Evolutionary conservation across 192 early-diverging fungal genomes (phyloP), one percentile per base, ranked within the genome.

Genomic region (Linnemannia elongata): DNA sequence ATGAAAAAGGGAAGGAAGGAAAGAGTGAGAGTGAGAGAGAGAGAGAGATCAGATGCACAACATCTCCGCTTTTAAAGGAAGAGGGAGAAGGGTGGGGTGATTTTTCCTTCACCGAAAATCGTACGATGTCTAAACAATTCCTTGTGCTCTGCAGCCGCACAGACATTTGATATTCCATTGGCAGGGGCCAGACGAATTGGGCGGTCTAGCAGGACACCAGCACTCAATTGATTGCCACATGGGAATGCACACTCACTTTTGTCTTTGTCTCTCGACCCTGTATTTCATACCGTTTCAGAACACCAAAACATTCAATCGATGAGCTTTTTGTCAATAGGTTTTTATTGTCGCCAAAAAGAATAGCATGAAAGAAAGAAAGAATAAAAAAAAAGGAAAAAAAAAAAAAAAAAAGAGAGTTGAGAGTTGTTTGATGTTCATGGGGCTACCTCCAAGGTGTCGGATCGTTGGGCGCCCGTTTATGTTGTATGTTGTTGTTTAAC

Each of bases 11-110:
- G 45, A 18, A 35, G 33, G 3, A 20, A 30, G n/a, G 42, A 24
- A 52, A 57, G 52, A 27, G 70, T 9, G 63, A 47, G 42, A 78
- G 63, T 35, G 42, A 78, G 36, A 70, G 15, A 70, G 15, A 41
- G 69, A 60, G 9, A 27, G 10, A 66, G 60, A 66, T 66, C 27
- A 66, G 60, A 66, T 27, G 13, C 6, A 12, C 1, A 4, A 2
- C 27, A 30, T 33, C 30, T 57, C 55, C 55, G 55, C n/a, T 10
- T 52, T 52, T 52, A 4, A 6, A 4, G 17, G 24, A n/a, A n/a
- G n/a, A 66, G 10, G 24, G 55, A 60, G 24, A 24, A 8, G 12
- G 60, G 60, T 66, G 60, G 60, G 60, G 60, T 66, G 60, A 66
- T 66, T 66, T 33, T 66, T 30, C n/a, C 15, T 20, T 6, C 4